Percentiles rank a stretch among this genome's conserved stretches.
These are phyloP conservation scores for Metschnikowia similis DNA, from an alignment of 805 yeast species.

Conservation along the genomic window DNA sequence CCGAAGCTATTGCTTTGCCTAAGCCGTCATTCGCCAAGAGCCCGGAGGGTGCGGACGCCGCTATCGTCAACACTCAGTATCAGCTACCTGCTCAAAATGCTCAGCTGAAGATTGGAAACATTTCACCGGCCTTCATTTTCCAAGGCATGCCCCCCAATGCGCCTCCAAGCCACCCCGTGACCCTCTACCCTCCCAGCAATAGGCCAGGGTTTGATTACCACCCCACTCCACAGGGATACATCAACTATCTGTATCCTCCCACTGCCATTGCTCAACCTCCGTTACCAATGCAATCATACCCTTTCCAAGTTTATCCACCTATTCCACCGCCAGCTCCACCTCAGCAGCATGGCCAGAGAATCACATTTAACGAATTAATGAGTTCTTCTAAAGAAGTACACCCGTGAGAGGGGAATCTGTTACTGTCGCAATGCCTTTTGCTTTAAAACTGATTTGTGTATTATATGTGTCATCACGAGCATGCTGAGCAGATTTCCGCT, in stretches of 20 bases:
- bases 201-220: constrained; percentile 32
- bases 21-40: constrained; percentile 45
- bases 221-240: constrained; percentile 29
- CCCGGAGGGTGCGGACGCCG: constrained; percentile 12
- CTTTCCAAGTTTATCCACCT: constrained; percentile 13
- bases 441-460: background rate
- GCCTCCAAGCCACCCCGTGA: constrained; percentile 29
- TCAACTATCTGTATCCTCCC: constrained; percentile 27
- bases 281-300: constrained; percentile 13
- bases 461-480: constrained; percentile 1
- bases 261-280: constrained; percentile 16
- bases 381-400: constrained; percentile 19
- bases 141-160: constrained; percentile 20
- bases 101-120: constrained; percentile 6
- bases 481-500: background rate
- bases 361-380: constrained; percentile 38
- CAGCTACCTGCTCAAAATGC: background rate
- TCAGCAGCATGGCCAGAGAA: constrained; percentile 14
- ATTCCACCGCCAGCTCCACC: constrained; percentile 11
- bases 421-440: background rate
- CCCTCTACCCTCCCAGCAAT: constrained; percentile 23
- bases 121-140: constrained; percentile 16
- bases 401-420: background rate
- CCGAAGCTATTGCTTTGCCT: constrained; percentile 52
- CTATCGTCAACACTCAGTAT: background rate